Conservation (phyloP, 2,329 filamentous ascomycete genomes). For the Hortaea sp. region DNA sequence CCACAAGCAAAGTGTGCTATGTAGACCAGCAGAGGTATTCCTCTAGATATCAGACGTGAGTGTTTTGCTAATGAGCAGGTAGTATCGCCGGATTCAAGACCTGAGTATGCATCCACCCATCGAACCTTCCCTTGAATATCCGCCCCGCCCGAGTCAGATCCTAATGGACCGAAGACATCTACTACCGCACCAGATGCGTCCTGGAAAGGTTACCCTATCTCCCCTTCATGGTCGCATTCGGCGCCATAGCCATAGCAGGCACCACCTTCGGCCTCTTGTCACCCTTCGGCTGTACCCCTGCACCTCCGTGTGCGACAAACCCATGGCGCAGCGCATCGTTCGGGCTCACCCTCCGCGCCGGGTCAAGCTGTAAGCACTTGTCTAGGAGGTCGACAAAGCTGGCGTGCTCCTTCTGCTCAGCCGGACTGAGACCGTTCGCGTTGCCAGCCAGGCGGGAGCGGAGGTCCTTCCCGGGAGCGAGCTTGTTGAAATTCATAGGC, state of each 20-base stretch:
- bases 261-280: slow-evolving; percentile 6
- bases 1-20: no score
- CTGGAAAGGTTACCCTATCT: neutral
- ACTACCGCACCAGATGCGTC: no score
- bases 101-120: no score
- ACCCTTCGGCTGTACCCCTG: neutral
- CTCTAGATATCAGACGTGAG: no score
- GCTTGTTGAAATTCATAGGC: slow-evolving; percentile 60
- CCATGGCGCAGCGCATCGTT: slow-evolving; percentile 79
- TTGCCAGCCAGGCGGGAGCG: slow-evolving; percentile 61
- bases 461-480: slow-evolving; percentile 55
- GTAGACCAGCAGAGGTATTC: no score
- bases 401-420: slow-evolving; percentile 66
- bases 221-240: neutral
- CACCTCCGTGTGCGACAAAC: slow-evolving; percentile 50
- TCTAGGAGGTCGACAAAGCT: slow-evolving; percentile 82
- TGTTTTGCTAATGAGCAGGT: no score
- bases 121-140: no score
- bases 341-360: slow-evolving; percentile 83
- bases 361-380: slow-evolving; percentile 78
- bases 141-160: no score
- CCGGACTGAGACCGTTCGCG: slow-evolving; percentile 61
- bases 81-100: no score
- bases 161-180: no score
- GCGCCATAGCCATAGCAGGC: slow-evolving; percentile 8